Base-by-base conservation (phyloP, 306 rosid species). In the Erythrophleum fordii region DNA sequence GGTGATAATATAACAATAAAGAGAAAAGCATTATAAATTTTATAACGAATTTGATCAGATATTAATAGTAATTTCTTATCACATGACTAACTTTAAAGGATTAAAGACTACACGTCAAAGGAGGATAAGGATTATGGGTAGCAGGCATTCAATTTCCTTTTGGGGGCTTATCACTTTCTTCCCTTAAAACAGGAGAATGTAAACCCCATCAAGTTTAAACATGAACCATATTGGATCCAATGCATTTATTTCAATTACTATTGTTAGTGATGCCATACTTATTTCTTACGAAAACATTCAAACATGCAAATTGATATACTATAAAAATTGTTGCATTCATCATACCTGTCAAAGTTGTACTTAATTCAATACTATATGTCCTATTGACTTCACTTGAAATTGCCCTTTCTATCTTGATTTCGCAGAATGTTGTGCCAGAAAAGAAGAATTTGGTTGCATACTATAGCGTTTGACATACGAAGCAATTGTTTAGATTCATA, bases 401-500 rank as follows among this genome's bases (percentile, higher is more conserved):
- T 67, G 51, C 72, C 31, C 41, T 55, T 59, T 2, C 58, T 28
- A 9, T 83, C 52, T 69, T 74, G 51, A n/a, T 58, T 29, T 75
- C 53, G 48, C 35, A 16, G 34, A 69, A 39, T 53, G 18, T 14
- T 76, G 18, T 76, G 31, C 58, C 73, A 60, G 44, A 60, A 76
- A 69, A 71, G 73, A 64, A 51, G 51, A 56, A 37, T 55, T 73
- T 58, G 22, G 41, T 72, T 56, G 31, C 35, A 59, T 77, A 20
- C 48, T 55, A 1, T 66, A 31, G 58, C 14, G 5, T 55, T 67
- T 56, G 71, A 29, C 46, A 34, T 71, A 73, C 39, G 69, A 46
- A 44, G 60, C 83, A 51, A 74, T 78, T 42, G 49, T 51, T 78
- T 75, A 58, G 34, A 39, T 81, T 68, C 75, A 48, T 67, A 59